Evolutionary conservation across 257 asterid species (phyloP).

Genomic region (Pogostemon cablin): DNA sequence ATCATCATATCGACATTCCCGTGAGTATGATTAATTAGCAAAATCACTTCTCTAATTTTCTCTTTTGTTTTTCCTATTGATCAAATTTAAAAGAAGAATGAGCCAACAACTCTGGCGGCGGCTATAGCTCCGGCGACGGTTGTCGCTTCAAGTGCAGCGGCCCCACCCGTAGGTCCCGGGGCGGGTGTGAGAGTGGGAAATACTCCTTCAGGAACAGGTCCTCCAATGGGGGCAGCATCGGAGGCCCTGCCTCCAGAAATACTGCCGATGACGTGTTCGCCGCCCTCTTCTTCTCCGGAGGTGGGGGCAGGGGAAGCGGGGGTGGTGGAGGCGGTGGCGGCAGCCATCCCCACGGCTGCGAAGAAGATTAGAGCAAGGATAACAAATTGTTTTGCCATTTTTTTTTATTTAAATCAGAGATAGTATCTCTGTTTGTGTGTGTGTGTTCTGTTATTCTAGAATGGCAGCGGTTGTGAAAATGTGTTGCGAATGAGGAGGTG

Average conservation of each 20-base stretch:
- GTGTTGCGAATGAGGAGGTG: too few relatives aligned
- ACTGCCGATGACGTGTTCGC: slow-evolving; percentile 37
- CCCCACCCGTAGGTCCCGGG: slow-evolving; percentile 26
- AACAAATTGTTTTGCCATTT: slow-evolving; percentile 47
- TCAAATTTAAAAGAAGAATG: slow-evolving; percentile 45
- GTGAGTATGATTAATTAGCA: too few relatives aligned
- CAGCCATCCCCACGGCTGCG: slow-evolving; percentile 44
- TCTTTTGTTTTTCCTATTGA: too few relatives aligned
- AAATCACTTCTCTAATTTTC: too few relatives aligned
- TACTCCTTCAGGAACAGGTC: slow-evolving; percentile 45
- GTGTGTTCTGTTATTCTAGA: too few relatives aligned
- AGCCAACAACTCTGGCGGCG: slow-evolving; percentile 43
- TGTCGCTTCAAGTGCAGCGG: slow-evolving; percentile 31
- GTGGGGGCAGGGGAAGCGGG: slow-evolving; percentile 13
- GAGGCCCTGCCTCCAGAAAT: slow-evolving; percentile 36
- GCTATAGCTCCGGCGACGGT: slow-evolving; percentile 28
- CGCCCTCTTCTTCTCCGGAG: background rate
- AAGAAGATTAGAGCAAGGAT: slow-evolving; percentile 56
- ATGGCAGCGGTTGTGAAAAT: too few relatives aligned
- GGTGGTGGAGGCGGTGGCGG: slow-evolving; percentile 36
- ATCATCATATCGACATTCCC: too few relatives aligned
- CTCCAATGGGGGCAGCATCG: slow-evolving; percentile 65
- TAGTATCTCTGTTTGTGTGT: too few relatives aligned
- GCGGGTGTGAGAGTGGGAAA: slow-evolving; percentile 37
- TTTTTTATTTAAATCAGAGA: background rate